phyloP scores from a whole-genome alignment of 805 yeast species.

The Phaffomyces thermotolerans region DNA sequence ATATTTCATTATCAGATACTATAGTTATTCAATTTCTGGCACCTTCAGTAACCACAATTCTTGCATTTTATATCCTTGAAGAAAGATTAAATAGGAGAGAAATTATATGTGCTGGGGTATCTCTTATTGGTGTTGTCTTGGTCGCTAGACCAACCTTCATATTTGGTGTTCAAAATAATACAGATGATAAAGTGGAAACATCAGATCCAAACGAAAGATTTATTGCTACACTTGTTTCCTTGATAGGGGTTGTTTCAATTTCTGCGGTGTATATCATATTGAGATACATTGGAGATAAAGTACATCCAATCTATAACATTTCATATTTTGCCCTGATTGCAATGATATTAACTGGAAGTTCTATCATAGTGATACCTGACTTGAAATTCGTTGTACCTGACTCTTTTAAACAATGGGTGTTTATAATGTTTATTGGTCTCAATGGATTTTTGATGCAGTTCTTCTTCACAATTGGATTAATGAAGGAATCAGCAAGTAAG shows the following conservation, averaged over 20 bases:
- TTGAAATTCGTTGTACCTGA: slow-evolving; percentile 51
- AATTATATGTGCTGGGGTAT: slow-evolving; percentile 52
- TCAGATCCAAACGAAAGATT: slow-evolving; percentile 42
- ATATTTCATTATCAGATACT: slow-evolving; percentile 67
- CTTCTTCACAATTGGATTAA: slow-evolving; percentile 67
- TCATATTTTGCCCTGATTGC: slow-evolving; percentile 61
- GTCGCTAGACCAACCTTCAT: slow-evolving; percentile 72
- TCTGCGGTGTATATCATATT: slow-evolving; percentile 56
- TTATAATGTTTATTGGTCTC: slow-evolving; percentile 53
- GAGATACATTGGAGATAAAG: slow-evolving; percentile 60
- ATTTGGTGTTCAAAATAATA: slow-evolving; percentile 35
- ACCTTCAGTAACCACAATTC: slow-evolving; percentile 63
- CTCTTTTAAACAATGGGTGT: slow-evolving; percentile 51
- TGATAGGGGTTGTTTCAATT: slow-evolving; percentile 61
- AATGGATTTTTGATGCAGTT: slow-evolving; percentile 77
- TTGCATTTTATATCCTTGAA: slow-evolving; percentile 55
- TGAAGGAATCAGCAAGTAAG: slow-evolving; percentile 64
- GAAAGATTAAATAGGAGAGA: slow-evolving; percentile 59
- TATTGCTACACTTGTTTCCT: slow-evolving; percentile 51
- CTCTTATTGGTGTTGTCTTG: slow-evolving; percentile 64
- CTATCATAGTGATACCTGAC: slow-evolving; percentile 45
- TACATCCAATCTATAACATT: slow-evolving; percentile 71
- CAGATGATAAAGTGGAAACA: slow-evolving; percentile 37
- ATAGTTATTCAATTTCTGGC: slow-evolving; percentile 64
- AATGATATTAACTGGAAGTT: slow-evolving; percentile 42